phyloP scores from a whole-genome alignment of 2,329 filamentous ascomycete genomes.

The Leptosphaerulina australis region DNA sequence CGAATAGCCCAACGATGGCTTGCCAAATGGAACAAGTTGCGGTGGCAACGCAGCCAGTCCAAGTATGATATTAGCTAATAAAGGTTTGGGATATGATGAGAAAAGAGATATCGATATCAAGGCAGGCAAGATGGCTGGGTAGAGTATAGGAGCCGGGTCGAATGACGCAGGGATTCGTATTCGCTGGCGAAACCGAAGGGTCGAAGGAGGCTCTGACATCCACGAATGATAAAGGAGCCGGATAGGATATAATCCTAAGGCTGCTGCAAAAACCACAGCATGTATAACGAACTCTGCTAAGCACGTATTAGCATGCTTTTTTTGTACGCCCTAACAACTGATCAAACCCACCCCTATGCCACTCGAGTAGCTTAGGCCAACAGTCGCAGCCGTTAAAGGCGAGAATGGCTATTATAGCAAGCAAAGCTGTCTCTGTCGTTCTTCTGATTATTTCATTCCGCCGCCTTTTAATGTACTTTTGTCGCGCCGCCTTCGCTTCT shows the following conservation, averaged over 20 bases:
- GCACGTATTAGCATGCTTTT: slow-evolving; percentile 20
- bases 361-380: slow-evolving; percentile 44
- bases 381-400: slow-evolving; percentile 51
- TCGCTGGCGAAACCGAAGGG: slow-evolving; percentile 48
- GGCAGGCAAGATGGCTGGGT: slow-evolving; percentile 77
- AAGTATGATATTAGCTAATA: slow-evolving; percentile 83
- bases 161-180: slow-evolving; percentile 76
- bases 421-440: slow-evolving; percentile 60
- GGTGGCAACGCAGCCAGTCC: slow-evolving; percentile 77
- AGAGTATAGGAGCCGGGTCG: slow-evolving; percentile 89
- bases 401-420: slow-evolving; percentile 59
- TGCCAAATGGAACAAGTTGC: slow-evolving; percentile 70
- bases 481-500: slow-evolving; percentile 55
- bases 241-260: slow-evolving; percentile 48
- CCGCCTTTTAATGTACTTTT: slow-evolving; percentile 80
- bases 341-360: slow-evolving; percentile 49
- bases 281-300: slow-evolving; percentile 52
- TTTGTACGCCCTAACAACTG: background rate
- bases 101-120: slow-evolving; percentile 78
- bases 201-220: slow-evolving; percentile 30
- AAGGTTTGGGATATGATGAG: slow-evolving; percentile 62
- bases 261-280: slow-evolving; percentile 36
- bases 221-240: slow-evolving; percentile 45
- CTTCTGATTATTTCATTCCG: slow-evolving; percentile 85
- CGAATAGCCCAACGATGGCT: slow-evolving; percentile 63